Base-by-base conservation (phyloP, 768 basidiomycete genomes). In the Suillus fuscotomentosus region DNA sequence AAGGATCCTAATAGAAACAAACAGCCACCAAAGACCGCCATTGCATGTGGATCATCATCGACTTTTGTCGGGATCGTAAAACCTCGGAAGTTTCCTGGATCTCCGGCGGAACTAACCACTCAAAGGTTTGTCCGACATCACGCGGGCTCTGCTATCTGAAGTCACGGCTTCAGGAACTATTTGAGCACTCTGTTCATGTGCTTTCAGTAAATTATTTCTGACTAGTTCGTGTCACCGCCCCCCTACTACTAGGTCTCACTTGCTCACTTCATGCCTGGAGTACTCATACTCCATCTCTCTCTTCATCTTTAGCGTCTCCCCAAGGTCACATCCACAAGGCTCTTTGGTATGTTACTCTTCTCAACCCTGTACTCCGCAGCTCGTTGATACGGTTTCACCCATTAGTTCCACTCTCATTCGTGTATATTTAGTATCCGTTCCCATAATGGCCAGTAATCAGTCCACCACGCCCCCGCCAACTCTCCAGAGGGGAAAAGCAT, bases 401-500 rank as follows among this genome's bases (percentile, higher is more conserved):
- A 41, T n/a, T 51, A 76, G 73, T n/a, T 67, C 66, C 68, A 47
- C 63, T 69, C 63, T 61, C 64, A 14, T 68, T 67, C 68, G 66
- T 71, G 74, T 76, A 77, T 76, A 77, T 78, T 77, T 77, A 77
- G 73, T 72, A 66, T 34, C 66, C 34, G 38, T 73, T 71, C 68
- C 75, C 63, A 75, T 76, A 76, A 77, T 77, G 76, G 74, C 76
- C 66, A 76, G 62, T 60, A 77, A 72, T 70, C 53, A 66, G 27
- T 66, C 70, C 50, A 45, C 62, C 75, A 72, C 74, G 27, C 72
- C 72, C 11, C 71, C 72, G 10, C 70, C 77, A 31, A 78, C 87
- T 67, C 76, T 89, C 24, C 88, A 89, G 77, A 79, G 88, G 68
- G 88, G 88, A 42, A 89, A 88, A 75, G 88, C 88, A 60, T 89